Base-by-base conservation (phyloP, 2,329 filamentous ascomycete species). In the Lasiodiplodia theobromae region DNA sequence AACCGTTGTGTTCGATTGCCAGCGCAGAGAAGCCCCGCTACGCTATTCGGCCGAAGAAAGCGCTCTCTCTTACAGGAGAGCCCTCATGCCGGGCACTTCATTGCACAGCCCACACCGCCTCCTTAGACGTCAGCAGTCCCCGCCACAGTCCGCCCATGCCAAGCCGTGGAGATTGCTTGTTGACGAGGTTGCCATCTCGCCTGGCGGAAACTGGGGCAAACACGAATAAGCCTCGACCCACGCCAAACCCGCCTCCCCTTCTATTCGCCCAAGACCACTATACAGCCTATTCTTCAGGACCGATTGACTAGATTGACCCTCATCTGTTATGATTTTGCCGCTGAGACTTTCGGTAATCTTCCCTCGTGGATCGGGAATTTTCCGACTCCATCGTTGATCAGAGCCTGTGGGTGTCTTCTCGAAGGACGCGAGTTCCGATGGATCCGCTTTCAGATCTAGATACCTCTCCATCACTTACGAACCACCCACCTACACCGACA, bases 111-210 rank as follows among this genome's bases (percentile, higher is more conserved):
- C 21, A 34, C 53, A 40, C 54, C 53, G 31, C 53, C 53, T 8
- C 28, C 3, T 31, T 11, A 11, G 11, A 34, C 31, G 18, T 57
- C 54, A 21, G 11, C n/a, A 40, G 16, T 16, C n/a, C 44, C 18
- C n/a, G n/a, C 54, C 28, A 25, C 52, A 60, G 37, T 8, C 34
- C 10, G 12, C 37, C 40, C 31, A 23, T 47, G 56, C 56, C 56
- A 60, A 47, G 57, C 57, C 57, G 40, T 62, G 38, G 25, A 49
- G 16, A 62, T 47, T 62, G 40, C 57, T 62, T 47, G 57, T 16
- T 49, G 56, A 62, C 49, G 57, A 62, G 57, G 18, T 10, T 34
- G 2, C 54, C 18, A 37, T 37, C 31, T 40, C 54, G 11, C 31
- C 54, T 58, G 54, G 40, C 40, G 34, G 40, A 21, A 14, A 12